Conservation (phyloP, 2,329 filamentous ascomycete species). For the Colletotrichum kahawae region DNA sequence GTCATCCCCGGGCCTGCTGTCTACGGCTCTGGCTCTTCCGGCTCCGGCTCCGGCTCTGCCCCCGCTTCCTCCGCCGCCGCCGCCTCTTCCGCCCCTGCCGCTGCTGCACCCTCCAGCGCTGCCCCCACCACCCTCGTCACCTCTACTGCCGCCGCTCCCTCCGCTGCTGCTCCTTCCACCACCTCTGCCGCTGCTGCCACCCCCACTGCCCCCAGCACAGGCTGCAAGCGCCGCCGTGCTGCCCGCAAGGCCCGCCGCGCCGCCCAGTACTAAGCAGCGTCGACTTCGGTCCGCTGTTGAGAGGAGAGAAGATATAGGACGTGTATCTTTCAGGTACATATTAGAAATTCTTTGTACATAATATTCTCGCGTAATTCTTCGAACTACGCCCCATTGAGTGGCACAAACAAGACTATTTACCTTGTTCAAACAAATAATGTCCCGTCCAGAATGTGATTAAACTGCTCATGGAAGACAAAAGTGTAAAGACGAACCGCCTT, state of each 20-base stretch:
- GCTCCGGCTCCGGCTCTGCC: conserved; percentile 19
- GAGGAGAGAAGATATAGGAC: neutral
- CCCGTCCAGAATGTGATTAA: neutral
- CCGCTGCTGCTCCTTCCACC: neutral
- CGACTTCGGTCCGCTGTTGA: neutral
- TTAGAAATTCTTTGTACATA: conserved; percentile 20
- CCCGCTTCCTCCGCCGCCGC: neutral
- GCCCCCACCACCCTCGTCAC: neutral
- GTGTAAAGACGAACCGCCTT: no score
- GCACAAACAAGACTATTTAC: neutral
- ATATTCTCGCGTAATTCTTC: conserved; percentile 10
- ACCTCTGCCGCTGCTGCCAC: neutral
- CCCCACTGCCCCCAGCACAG: neutral
- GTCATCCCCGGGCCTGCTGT: conserved; percentile 21
- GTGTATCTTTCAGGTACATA: conserved; percentile 10
- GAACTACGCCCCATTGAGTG: conserved; percentile 14
- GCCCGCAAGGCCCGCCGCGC: conserved; percentile 22
- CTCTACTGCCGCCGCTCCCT: neutral
- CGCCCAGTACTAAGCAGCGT: conserved; percentile 11
- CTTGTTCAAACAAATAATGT: neutral
- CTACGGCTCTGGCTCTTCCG: conserved; percentile 23
- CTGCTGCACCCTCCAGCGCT: neutral
- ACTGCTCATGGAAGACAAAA: no score
- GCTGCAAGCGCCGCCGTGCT: conserved; percentile 19
- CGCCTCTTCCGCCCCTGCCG: neutral